Evolutionary conservation across 2,329 filamentous ascomycete species (phyloP).

Genomic region (Arthrobotrys iridis): DNA sequence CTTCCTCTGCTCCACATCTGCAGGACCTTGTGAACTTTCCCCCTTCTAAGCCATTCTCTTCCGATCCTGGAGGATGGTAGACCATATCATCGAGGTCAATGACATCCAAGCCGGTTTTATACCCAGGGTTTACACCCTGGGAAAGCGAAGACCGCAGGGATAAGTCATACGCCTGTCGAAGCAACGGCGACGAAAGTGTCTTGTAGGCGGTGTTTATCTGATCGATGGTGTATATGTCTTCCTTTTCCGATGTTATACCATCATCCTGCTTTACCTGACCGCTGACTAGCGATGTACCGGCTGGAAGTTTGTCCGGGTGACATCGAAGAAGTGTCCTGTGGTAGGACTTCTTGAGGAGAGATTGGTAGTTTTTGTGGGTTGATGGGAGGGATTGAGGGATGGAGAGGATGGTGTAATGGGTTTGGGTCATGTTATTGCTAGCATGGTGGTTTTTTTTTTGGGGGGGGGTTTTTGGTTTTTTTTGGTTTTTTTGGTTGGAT

Average conservation of each 20-base stretch:
- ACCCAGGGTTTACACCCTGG: conserved; percentile 59
- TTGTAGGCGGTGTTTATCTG: conserved; percentile 72
- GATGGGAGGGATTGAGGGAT: conserved; percentile 66
- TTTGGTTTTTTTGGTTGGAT: too few species aligned
- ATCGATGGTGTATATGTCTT: conserved; percentile 67
- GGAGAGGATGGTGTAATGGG: conserved; percentile 71
- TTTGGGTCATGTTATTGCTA: conserved; percentile 60
- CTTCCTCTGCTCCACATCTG: conserved; percentile 72
- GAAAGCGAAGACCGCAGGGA: conserved; percentile 60
- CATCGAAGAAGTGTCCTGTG: conserved; percentile 72
- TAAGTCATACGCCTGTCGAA: conserved; percentile 68
- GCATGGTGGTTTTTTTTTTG: conserved; percentile 32
- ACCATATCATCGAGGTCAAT: conserved; percentile 73
- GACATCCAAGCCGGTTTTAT: conserved; percentile 70
- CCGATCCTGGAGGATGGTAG: conserved; percentile 64
- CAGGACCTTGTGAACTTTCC: conserved; percentile 68
- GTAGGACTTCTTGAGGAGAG: conserved; percentile 71
- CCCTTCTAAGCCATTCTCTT: conserved; percentile 58
- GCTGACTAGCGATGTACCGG: background rate
- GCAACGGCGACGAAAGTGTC: conserved; percentile 66
- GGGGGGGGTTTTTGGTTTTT: background rate
- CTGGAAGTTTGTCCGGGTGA: conserved; percentile 70
- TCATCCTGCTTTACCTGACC: conserved; percentile 40
- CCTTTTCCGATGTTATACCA: conserved; percentile 2
- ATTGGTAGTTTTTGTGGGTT: conserved; percentile 61